Evolutionary conservation across 352 stramenopile species (phyloP).

Genomic region (Phytophthora lateralis): DNA sequence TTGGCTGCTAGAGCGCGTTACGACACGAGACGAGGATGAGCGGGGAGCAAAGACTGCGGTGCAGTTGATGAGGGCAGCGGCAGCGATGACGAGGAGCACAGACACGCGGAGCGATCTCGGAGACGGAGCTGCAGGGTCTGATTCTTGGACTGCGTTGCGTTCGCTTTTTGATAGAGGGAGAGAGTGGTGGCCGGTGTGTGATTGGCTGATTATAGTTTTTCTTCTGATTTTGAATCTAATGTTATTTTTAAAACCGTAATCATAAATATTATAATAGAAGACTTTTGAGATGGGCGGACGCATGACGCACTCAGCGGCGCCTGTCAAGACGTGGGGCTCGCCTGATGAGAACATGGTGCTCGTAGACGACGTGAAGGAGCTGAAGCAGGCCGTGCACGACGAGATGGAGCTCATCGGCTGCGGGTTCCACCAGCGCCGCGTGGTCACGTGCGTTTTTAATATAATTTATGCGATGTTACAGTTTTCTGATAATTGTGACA

Average conservation of each 20-base stretch:
- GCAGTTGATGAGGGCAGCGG: not conserved
- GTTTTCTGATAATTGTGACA: conserved; percentile 35
- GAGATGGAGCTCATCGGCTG: conserved; percentile 81
- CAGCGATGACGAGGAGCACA: conserved; percentile 9
- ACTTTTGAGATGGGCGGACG: conserved; percentile 16
- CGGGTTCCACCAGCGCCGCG: conserved; percentile 70
- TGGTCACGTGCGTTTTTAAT: conserved; percentile 59
- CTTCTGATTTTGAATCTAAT: not conserved
- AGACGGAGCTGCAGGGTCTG: conserved; percentile 6
- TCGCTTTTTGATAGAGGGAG: conserved; percentile 10
- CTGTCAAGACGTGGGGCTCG: conserved; percentile 33
- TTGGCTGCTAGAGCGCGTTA: conserved; percentile 19
- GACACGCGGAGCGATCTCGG: conserved; percentile 4
- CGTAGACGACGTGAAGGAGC: conserved; percentile 64
- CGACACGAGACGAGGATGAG: conserved; percentile 21
- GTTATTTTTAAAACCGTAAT: conserved; percentile 1
- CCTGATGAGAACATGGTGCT: conserved; percentile 30
- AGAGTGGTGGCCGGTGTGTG: not conserved
- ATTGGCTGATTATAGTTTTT: conserved; percentile 8
- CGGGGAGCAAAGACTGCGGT: conserved; percentile 1
- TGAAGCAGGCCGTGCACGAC: conserved; percentile 71
- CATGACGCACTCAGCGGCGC: conserved; percentile 17
- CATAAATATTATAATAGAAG: not conserved
- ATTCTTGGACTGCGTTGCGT: conserved; percentile 7
- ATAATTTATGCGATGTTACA: conserved; percentile 15